These are phyloP conservation scores for Russula olivacea DNA, from an alignment of 768 basidiomycete genomes.

Conservation along the genomic window DNA sequence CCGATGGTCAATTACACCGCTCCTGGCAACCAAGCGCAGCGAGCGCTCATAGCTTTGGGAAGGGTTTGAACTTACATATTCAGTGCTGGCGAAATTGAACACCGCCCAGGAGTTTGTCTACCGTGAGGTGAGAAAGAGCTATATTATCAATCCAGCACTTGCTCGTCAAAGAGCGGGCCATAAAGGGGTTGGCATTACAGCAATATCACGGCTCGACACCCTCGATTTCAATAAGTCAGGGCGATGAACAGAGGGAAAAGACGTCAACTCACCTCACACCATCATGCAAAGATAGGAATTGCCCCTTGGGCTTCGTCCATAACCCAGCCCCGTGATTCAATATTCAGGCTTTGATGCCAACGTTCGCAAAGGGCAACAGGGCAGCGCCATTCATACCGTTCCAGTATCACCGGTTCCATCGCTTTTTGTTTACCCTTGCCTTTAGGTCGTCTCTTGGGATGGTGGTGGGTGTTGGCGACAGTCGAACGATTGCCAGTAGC, in stretches of 20 bases:
- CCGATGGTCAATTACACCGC: background rate
- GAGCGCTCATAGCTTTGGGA: background rate
- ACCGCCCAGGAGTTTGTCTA: background rate
- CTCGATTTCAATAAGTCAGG: background rate
- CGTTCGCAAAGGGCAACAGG: conserved; percentile 22
- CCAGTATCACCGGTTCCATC: conserved; percentile 11
- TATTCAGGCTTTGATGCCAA: conserved; percentile 18
- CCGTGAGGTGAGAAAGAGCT: conserved; percentile 14
- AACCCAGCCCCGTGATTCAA: conserved; percentile 21
- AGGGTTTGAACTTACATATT: background rate
- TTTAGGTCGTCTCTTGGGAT: conserved; percentile 9
- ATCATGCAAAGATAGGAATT: conserved; percentile 22
- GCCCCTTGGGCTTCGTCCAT: conserved; percentile 25
- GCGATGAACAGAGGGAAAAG: background rate
- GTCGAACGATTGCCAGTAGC: background rate
- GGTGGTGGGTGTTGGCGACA: background rate
- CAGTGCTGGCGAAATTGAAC: background rate
- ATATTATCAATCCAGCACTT: conserved; percentile 5
- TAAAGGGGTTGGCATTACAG: conserved; percentile 1
- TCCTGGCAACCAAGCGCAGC: background rate
- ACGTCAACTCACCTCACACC: conserved; percentile 7
- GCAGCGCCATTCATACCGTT: conserved; percentile 24
- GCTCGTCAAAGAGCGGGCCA: background rate
- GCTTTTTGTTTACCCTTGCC: conserved; percentile 24
- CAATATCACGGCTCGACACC: background rate